Base-by-base conservation (phyloP, 2,329 filamentous ascomycete species). In the Lachnellula hyalina region DNA sequence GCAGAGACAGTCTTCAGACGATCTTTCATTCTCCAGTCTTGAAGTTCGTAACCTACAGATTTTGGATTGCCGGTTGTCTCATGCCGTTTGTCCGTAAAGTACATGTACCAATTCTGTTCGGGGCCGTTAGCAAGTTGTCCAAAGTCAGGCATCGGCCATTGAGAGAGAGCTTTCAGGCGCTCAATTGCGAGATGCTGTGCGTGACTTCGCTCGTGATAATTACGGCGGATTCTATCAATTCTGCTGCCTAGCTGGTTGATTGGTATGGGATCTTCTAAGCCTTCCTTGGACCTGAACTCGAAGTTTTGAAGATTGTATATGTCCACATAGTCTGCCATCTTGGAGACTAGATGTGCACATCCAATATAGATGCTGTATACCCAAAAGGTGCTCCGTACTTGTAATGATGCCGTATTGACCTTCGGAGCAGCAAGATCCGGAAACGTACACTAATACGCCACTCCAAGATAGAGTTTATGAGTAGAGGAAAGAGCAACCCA, bases 21-120 rank as follows among this genome's bases (percentile, higher is more conserved):
- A 71, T 99, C 94, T 63, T 91, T 86, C 89, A 97, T 96, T 55
- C 94, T 87, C 94, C 94, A 99, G 70, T 97, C 94, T 69, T 96
- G 89, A 5, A 96, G 75, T 59, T 84, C 78, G 62, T 82, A 82
- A 25, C 75, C 71, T 17, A 78, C 80, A 51, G 83, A 80, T 68
- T 91, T 90, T 15, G 91, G 90, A 63, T 92, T 90, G 21, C 91
- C 94, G 36, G 90, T 93, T 21, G 90, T 94, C 70, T 97, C 94
- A 73, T 99, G 94, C 51, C 93, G 87, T 73, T 97, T 97, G 73
- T 99, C 94, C 60, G 93, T 96, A 72, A 89, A 99, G 74, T 99
- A 99, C 93, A 97, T 97, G 77, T 96, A 97, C 84, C 96, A 99
- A 63, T 90, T 95, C 88, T 96, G 72, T 53, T 51, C n/a, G 23